Percentiles rank a stretch among this genome's conserved stretches.
Evolutionary conservation across 202 grass and related monocot genomes (phyloP).

Genomic region (Elaeis oleifera): DNA sequence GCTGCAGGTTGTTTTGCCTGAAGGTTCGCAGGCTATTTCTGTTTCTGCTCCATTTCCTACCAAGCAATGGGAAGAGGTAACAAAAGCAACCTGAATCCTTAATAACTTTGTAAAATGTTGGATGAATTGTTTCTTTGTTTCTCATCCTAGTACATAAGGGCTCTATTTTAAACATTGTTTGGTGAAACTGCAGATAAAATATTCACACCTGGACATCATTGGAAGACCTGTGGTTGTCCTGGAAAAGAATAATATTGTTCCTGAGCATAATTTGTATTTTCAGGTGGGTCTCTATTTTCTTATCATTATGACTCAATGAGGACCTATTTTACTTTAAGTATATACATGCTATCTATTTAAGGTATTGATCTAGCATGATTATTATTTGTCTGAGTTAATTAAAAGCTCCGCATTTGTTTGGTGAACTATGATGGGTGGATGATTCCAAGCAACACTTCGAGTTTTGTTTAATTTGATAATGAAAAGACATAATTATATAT

Average conservation of each 20-base stretch:
- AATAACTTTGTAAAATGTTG: not conserved
- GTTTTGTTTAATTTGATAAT: no score
- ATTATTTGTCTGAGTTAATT: no score
- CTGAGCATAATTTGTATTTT: slow-evolving; percentile 92
- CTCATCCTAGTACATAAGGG: no score
- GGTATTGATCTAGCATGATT: not conserved
- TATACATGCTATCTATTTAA: not conserved
- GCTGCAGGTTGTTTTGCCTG: slow-evolving; percentile 73
- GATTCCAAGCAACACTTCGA: no score
- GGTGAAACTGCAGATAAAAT: slow-evolving; percentile 65
- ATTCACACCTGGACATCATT: slow-evolving; percentile 87
- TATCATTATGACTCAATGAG: not conserved
- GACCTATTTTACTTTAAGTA: not conserved
- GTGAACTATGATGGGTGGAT: no score
- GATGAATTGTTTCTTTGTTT: slow-evolving; percentile 19
- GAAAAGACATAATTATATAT: no score
- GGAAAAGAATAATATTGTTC: slow-evolving; percentile 86
- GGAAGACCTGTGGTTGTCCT: slow-evolving; percentile 84
- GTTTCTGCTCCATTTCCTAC: slow-evolving; percentile 67
- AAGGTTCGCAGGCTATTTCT: slow-evolving; percentile 89
- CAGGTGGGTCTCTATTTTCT: slow-evolving; percentile 43
- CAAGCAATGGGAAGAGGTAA: slow-evolving; percentile 71
- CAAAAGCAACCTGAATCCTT: slow-evolving; percentile 7
- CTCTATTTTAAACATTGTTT: slow-evolving; percentile 17
- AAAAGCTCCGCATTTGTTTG: no score